Evolutionary conservation across 768 basidiomycete genomes (phyloP).

Genomic region (Boletellus ananiceps): DNA sequence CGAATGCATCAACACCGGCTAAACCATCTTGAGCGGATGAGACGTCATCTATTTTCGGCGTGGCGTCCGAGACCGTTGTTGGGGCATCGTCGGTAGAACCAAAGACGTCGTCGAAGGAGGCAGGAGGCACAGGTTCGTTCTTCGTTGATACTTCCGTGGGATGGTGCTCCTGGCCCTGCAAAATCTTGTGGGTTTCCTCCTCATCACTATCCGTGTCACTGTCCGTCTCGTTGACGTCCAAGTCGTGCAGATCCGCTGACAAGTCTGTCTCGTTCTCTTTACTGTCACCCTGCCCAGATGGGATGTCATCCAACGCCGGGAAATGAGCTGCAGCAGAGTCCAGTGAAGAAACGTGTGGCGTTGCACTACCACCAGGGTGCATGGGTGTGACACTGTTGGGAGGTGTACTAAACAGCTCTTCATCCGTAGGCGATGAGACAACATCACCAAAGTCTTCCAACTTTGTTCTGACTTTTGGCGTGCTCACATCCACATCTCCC

Average conservation of each 20-base stretch:
- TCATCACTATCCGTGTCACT: constrained; percentile 49
- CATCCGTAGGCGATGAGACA: constrained; percentile 33
- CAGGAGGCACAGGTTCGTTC: constrained; percentile 12
- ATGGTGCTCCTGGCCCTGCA: constrained; percentile 19
- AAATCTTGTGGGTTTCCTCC: constrained; percentile 31
- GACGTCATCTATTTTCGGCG: constrained; percentile 17
- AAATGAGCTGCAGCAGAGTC: constrained; percentile 29
- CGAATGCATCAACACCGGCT: constrained; percentile 37
- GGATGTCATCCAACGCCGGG: constrained; percentile 35
- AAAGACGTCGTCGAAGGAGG: constrained; percentile 58
- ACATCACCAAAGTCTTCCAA: constrained; percentile 16
- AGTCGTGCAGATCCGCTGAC: constrained; percentile 47
- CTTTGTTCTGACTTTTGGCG: constrained; percentile 15
- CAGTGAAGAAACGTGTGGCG: constrained; percentile 23
- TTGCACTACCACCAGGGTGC: constrained; percentile 6
- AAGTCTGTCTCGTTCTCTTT: constrained; percentile 50
- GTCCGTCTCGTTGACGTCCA: constrained; percentile 55
- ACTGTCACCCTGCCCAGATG: constrained; percentile 16
- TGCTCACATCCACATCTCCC: constrained; percentile 17
- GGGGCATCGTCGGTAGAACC: constrained; percentile 30
- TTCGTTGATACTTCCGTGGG: constrained; percentile 11
- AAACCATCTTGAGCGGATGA: constrained; percentile 14
- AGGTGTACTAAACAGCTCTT: constrained; percentile 61
- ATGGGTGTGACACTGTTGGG: constrained; percentile 39
- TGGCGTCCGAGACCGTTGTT: constrained; percentile 12